phyloP scores from a whole-genome alignment of 2,329 filamentous ascomycete genomes.

The Pestalotiopsis fici region DNA sequence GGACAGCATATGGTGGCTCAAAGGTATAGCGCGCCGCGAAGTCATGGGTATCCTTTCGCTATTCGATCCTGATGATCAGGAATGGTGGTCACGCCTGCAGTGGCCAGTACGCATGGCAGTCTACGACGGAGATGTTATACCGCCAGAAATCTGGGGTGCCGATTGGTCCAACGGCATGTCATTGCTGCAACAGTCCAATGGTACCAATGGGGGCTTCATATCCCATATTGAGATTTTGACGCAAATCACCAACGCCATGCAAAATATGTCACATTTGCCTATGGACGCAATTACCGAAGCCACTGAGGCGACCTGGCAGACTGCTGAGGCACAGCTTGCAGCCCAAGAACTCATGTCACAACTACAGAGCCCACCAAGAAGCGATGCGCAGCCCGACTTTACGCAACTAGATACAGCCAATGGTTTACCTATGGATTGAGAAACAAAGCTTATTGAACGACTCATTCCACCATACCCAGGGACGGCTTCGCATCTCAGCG shows the following conservation, averaged over 20 bases:
- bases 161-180: constrained; percentile 48
- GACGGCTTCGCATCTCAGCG: background rate
- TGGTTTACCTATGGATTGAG: background rate
- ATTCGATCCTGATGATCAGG: constrained; percentile 55
- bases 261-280: constrained; percentile 1
- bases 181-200: constrained; percentile 30
- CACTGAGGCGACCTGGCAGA: background rate
- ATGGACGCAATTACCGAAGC: background rate
- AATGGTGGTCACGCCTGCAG: constrained; percentile 63
- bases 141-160: constrained; percentile 57
- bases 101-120: constrained; percentile 62
- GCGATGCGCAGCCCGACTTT: background rate
- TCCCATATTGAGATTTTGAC: constrained; percentile 48
- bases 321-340: background rate
- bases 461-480: background rate
- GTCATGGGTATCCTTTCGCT: constrained; percentile 63
- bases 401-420: background rate
- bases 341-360: background rate
- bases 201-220: constrained; percentile 32
- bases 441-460: background rate
- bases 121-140: constrained; percentile 55
- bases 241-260: constrained; percentile 31
- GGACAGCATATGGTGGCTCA: constrained; percentile 69
- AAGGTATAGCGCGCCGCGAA: constrained; percentile 65
- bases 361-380: background rate